Evolutionary conservation across 1,284 basidiomycete species (phyloP), one percentile per base, ranked within the genome.

Genomic region (Irpex lacteus): DNA sequence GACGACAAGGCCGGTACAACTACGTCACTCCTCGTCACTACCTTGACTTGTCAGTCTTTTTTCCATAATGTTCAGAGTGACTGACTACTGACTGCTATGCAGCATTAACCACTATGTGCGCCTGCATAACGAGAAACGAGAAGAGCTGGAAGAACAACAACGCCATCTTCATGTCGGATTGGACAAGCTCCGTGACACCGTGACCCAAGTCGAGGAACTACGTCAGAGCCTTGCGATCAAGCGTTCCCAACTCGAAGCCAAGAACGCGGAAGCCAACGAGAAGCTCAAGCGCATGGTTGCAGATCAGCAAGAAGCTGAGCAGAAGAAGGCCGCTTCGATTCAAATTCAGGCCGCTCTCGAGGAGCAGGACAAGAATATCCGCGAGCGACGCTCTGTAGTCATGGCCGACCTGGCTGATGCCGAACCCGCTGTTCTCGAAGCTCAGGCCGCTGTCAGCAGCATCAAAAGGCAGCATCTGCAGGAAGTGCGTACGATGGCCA

Each of bases 21-120:
- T 94, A 98, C 74, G 93, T 97, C n/a, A 99, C 98, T 1, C 98
- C 98, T 0, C 88, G 98, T 19, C 97, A 98, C 77, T 98, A 98
- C 76, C 86, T 99, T 64, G 98, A 99, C 75, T 98, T 99, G 94
- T 96, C 74, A 85, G 94, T 85, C n/a, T 37, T 68, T 67, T 60
- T 7, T 38, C 5, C 21, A 34, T 40, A 32, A 32, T 37, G 49
- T 13, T n/a, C 67, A 38, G 21, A 18, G 32, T 2, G 34, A 6
- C 32, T n/a, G 52, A 56, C 50, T 34, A 15, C 26, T 63, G 47
- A 49, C n/a, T 60, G 67, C 58, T 64, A 59, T 65, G 60, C 63
- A 96, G 95, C 74, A 97, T 99, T 78, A 94, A 98, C 69, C 96
- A 99, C 71, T 99, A 98, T 72, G 96, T 98, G 44, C 87, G 90